Conservation (phyloP, 2,329 filamentous ascomycete genomes). For the Trichoderma hamatum region DNA sequence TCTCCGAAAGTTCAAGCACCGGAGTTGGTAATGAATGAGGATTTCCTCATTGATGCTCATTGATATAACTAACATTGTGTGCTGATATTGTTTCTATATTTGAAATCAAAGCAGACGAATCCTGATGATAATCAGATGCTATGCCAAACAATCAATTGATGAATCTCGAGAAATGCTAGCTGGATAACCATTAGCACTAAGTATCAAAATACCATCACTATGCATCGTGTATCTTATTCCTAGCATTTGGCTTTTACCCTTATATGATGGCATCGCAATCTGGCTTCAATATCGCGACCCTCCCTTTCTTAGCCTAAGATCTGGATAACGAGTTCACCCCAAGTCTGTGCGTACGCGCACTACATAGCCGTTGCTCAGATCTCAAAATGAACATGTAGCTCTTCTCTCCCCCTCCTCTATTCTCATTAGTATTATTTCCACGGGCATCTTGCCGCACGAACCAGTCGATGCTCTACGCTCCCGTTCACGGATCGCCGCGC, state of each 20-base stretch:
- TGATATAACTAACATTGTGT: not conserved
- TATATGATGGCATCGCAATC: not conserved
- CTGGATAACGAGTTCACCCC: not conserved
- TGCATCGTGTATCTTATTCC: not conserved
- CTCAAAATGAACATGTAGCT: not conserved
- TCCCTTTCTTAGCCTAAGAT: not conserved
- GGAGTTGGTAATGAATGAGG: not conserved
- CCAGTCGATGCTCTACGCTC: not conserved
- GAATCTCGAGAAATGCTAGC: not conserved
- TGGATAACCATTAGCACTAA: not conserved
- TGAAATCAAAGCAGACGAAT: not conserved
- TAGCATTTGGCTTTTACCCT: not conserved
- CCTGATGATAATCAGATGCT: not conserved
- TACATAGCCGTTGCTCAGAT: slow-evolving; percentile 15
- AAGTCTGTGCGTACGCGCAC: not conserved
- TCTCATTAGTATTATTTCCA: slow-evolving; percentile 19
- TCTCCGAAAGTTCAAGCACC: too few relatives aligned
- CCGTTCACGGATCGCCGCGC: not conserved
- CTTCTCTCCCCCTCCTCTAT: not conserved
- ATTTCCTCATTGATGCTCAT: not conserved
- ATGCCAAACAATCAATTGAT: not conserved
- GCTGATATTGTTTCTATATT: not conserved
- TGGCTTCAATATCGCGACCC: not conserved
- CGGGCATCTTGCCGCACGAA: not conserved
- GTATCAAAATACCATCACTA: not conserved